Conservation (phyloP, 2,329 filamentous ascomycete genomes). For the Aureobasidium namibiae region DNA sequence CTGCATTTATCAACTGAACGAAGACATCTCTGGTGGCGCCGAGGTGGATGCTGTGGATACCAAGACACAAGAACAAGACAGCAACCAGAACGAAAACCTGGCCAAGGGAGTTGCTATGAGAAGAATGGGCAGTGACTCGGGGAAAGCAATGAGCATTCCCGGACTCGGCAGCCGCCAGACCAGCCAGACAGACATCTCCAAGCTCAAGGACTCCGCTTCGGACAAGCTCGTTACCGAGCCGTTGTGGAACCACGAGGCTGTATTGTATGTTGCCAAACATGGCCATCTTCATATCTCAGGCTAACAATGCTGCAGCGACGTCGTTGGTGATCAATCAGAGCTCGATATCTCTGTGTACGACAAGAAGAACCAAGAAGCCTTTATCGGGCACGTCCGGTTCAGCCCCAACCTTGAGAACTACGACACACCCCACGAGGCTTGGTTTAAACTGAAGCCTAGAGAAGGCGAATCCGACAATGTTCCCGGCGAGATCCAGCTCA, state of each 20-base stretch:
- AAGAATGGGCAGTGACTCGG: constrained; percentile 66
- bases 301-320: constrained; percentile 57
- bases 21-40: constrained; percentile 86
- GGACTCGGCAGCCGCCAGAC: constrained; percentile 88
- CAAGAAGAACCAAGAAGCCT: constrained; percentile 73
- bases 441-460: constrained; percentile 75
- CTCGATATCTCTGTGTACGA: constrained; percentile 94
- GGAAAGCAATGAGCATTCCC: constrained; percentile 84
- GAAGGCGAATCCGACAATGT: constrained; percentile 71
- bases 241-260: constrained; percentile 89
- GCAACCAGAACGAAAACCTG: constrained; percentile 49
- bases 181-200: constrained; percentile 79
- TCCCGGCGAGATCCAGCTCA: constrained; percentile 78
- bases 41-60: constrained; percentile 47
- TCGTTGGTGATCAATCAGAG: constrained; percentile 82
- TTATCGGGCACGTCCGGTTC: constrained; percentile 83
- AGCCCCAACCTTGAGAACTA: constrained; percentile 61
- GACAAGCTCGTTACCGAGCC: constrained; percentile 70
- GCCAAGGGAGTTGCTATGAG: constrained; percentile 42
- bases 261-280: constrained; percentile 62
- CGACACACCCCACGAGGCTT: constrained; percentile 67
- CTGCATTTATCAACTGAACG: constrained; percentile 92
- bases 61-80: constrained; percentile 12
- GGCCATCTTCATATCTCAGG: background rate
- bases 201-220: constrained; percentile 48